Evolutionary conservation across 2,329 filamentous ascomycete species (phyloP).

Genomic region (Paraconiothyrium sp.): DNA sequence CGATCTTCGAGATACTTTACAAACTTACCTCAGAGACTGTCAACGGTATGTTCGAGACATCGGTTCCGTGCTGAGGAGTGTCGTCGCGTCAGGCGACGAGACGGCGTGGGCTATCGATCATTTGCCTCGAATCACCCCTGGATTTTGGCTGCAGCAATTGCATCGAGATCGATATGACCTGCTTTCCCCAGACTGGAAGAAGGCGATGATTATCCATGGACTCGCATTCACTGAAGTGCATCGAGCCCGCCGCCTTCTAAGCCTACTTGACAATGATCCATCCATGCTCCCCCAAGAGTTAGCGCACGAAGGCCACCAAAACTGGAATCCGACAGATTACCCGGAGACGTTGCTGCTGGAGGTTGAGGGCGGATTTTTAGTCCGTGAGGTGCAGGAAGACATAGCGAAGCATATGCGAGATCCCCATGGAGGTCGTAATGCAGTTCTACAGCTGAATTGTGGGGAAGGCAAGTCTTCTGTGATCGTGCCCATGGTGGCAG

Average conservation of each 20-base stretch:
- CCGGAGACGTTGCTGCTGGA: constrained; percentile 73
- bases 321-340: constrained; percentile 62
- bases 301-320: constrained; percentile 62
- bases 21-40: constrained; percentile 25
- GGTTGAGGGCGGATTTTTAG: constrained; percentile 68
- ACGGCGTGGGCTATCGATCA: constrained; percentile 18
- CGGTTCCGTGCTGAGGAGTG: constrained; percentile 11
- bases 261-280: constrained; percentile 20
- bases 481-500: constrained; percentile 43
- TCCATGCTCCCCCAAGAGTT: constrained; percentile 47
- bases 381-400: constrained; percentile 67
- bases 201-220: constrained; percentile 34
- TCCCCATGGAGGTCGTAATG: constrained; percentile 30
- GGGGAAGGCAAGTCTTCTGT: constrained; percentile 45
- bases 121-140: constrained; percentile 32
- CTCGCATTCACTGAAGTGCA: constrained; percentile 40
- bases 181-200: constrained; percentile 35
- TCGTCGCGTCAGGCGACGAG: constrained; percentile 13
- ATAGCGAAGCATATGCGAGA: constrained; percentile 67
- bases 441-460: constrained; percentile 48
- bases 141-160: constrained; percentile 38
- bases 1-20: constrained; percentile 11
- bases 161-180: constrained; percentile 26
- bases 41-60: constrained; percentile 21
- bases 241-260: constrained; percentile 38